Percentiles rank a stretch among this genome's conserved stretches.
Conservation (phyloP, 805 yeast genomes). For the Yarrowia bubula region DNA sequence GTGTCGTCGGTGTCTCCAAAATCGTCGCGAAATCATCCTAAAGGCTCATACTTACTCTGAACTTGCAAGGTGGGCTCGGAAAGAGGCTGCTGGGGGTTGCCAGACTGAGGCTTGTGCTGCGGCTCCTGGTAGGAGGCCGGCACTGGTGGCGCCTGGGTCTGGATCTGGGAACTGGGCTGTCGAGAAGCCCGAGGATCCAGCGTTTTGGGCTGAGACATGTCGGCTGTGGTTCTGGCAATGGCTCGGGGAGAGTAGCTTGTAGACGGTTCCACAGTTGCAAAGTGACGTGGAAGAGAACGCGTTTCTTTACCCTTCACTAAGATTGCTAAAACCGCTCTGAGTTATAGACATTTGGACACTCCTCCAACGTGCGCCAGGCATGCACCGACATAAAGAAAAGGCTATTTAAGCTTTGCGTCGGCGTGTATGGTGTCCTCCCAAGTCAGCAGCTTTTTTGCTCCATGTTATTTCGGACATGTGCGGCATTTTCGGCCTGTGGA, state of each 20-base stretch:
- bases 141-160: conserved; percentile 14
- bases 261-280: neutral
- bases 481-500: neutral
- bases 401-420: neutral
- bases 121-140: neutral
- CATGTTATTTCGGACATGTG: conserved; percentile 18
- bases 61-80: conserved; percentile 20
- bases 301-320: conserved; percentile 23
- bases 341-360: conserved; percentile 17
- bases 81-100: neutral
- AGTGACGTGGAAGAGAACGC: conserved; percentile 23
- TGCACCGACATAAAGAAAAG: conserved; percentile 1
- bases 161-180: conserved; percentile 1
- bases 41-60: conserved; percentile 18
- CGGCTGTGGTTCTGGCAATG: neutral
- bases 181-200: conserved; percentile 21
- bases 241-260: neutral
- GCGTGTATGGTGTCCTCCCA: conserved; percentile 21
- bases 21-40: neutral
- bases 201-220: conserved; percentile 19
- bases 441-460: conserved; percentile 22
- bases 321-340: conserved; percentile 21
- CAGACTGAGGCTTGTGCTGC: neutral
- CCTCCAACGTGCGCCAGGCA: conserved; percentile 9
- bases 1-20: neutral